These are phyloP conservation scores for Aspergillus floridensis DNA, from an alignment of 2,329 filamentous ascomycete genomes.

Conservation along the genomic window DNA sequence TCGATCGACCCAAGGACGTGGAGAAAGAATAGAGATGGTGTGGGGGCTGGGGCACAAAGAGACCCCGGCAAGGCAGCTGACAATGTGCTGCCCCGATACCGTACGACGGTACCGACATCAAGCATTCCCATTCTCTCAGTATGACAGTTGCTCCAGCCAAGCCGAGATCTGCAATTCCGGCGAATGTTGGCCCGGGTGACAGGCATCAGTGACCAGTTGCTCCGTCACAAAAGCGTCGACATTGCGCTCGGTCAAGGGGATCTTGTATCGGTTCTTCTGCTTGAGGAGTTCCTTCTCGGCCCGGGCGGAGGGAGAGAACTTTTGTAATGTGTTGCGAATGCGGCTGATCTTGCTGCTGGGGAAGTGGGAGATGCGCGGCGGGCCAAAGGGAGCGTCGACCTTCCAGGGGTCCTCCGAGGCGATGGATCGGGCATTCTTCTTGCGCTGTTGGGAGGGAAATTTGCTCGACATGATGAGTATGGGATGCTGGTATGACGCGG, in stretches of 20 bases:
- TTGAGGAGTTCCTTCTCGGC: conserved; percentile 37
- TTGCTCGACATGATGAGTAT: conserved; percentile 14
- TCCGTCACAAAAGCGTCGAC: conserved; percentile 35
- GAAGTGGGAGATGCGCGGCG: conserved; percentile 29
- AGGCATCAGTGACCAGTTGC: conserved; percentile 50
- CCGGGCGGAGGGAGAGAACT: conserved; percentile 31
- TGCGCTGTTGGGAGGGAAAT: conserved; percentile 21
- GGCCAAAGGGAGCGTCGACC: conserved; percentile 33
- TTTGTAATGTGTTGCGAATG: conserved; percentile 36
- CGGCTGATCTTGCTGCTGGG: conserved; percentile 32
- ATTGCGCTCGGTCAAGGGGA: conserved; percentile 37
- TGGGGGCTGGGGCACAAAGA: no score
- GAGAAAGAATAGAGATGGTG: no score
- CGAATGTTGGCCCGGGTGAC: conserved; percentile 54
- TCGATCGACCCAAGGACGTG: no score
- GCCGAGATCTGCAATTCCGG: conserved; percentile 68
- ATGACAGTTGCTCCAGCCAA: conserved; percentile 69
- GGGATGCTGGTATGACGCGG: neutral
- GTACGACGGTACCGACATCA: no score
- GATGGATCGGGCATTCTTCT: conserved; percentile 24
- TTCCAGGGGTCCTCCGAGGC: conserved; percentile 31
- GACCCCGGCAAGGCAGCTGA: no score
- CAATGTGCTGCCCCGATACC: no score
- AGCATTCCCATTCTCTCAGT: conserved; percentile 51
- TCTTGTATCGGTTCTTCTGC: conserved; percentile 36